Base-by-base conservation (phyloP, 225 moss, liverwort and hornwort species). In the Polytrichum commune region DNA sequence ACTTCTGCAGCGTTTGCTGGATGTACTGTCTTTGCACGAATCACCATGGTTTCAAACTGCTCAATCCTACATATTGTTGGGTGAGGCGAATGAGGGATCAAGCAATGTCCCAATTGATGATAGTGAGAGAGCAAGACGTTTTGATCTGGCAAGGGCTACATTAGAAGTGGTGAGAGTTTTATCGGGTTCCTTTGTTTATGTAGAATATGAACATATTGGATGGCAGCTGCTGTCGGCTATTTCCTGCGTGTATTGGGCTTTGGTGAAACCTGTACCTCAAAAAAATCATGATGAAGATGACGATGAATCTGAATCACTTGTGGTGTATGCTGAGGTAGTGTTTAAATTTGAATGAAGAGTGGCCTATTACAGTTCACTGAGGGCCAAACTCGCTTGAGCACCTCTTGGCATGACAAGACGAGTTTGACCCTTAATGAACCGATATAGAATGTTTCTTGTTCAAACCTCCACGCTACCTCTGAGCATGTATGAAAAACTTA, bases 211-310 rank as follows among this genome's bases (percentile, higher is more conserved):
- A 69, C 75, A 83, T 64, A 69, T 85, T 13, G 84, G 82, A 65
- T 66, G 73, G 72, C 89, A 91, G 85, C 81, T 98, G 57, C 76
- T 91, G 61, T 83, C 91, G 73, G 82, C 93, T 62, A 62, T 93
- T 7, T 90, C 93, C 75, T 90, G 89, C 74, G 74, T 95, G 38
- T 88, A 84, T 71, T 95, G 97, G 97, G 95, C 91, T 70, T 87
- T 84, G 62, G 67, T 84, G 46, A 61, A 65, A 65, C 80, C 82
- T 27, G 72, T 56, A 29, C 64, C 57, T 28, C 81, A 53, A 23
- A 68, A 26, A 29, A 56, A 65, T 22, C 62, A 65, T 74, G 82
- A 78, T 29, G 81, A 54, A 70, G 81, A 83, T 16, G 70, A 56
- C 29, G 78, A 78, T 13, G 83, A 88, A 53, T 79, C 79, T 64